A percentile compares a stretch with the other conserved stretches of the same genome.
Evolutionary conservation across 192 early-diverging fungal species (phyloP).

Genomic region (Paraglomus brasilianum): DNA sequence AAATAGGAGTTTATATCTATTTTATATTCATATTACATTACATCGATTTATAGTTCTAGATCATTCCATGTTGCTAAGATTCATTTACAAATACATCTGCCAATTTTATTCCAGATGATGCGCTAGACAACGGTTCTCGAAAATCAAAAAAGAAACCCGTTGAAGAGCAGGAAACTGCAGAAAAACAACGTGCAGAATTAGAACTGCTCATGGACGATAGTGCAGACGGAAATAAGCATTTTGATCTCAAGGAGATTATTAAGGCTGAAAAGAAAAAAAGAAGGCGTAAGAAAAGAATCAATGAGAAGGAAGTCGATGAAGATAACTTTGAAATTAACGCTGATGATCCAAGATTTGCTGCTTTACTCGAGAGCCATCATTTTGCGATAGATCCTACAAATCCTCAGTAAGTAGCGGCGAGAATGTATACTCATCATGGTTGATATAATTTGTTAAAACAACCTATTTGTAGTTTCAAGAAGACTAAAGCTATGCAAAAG

Average conservation of each 20-base stretch:
- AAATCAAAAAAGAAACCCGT: constrained; percentile 53
- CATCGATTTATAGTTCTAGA: too few relatives aligned
- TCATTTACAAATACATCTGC: too few relatives aligned
- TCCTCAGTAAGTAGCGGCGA: constrained; percentile 62
- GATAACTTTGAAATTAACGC: constrained; percentile 89
- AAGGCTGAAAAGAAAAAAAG: constrained; percentile 80
- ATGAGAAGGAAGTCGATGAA: constrained; percentile 53
- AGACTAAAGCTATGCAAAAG: constrained; percentile 76
- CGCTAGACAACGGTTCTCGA: constrained; percentile 15
- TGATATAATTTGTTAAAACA: background rate
- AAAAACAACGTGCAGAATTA: constrained; percentile 73
- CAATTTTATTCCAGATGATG: too few relatives aligned
- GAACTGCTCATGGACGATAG: constrained; percentile 80
- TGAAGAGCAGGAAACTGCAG: constrained; percentile 53
- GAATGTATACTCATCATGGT: background rate
- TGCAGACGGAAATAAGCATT: constrained; percentile 66
- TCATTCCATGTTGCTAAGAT: too few relatives aligned
- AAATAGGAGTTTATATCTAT: constrained; percentile 37
- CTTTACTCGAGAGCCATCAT: constrained; percentile 75
- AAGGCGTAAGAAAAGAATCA: constrained; percentile 53
- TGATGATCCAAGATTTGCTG: constrained; percentile 81
- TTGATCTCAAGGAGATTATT: constrained; percentile 83
- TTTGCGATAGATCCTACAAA: constrained; percentile 96
- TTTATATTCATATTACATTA: too few relatives aligned
- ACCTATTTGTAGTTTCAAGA: constrained; percentile 63